These are phyloP conservation scores for Globisporangium irregulare DNA, from an alignment of 352 stramenopile genomes.

Conservation along the genomic window DNA sequence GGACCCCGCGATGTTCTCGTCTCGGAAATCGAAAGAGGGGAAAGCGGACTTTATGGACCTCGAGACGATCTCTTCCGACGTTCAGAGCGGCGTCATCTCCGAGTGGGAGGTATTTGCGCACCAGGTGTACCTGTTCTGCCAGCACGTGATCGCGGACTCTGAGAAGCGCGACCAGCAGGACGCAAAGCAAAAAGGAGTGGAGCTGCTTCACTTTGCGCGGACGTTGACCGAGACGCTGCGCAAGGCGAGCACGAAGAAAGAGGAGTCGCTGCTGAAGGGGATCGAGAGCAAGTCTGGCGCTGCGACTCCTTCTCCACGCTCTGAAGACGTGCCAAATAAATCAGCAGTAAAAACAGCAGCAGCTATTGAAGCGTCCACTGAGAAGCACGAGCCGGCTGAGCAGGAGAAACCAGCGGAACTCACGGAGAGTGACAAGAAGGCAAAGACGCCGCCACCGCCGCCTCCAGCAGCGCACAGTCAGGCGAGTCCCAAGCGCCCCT, in stretches of 20 bases:
- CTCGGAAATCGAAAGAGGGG: conserved; percentile 3
- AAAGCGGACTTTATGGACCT: conserved; percentile 38
- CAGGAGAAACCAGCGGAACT: conserved; percentile 7
- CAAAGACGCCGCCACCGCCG: conserved; percentile 4
- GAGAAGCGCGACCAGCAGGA: conserved; percentile 47
- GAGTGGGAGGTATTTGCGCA: conserved; percentile 73
- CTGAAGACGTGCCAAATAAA: neutral
- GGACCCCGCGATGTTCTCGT: conserved; percentile 55
- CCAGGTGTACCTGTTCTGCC: conserved; percentile 71
- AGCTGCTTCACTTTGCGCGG: conserved; percentile 72
- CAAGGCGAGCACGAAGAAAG: conserved; percentile 68
- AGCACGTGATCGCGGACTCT: conserved; percentile 63
- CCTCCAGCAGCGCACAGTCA: conserved; percentile 10
- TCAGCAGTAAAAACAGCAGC: neutral
- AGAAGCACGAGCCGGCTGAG: neutral
- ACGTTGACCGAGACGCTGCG: conserved; percentile 71
- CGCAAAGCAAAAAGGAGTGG: conserved; percentile 66
- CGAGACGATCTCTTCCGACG: conserved; percentile 40
- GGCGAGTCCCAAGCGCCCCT: conserved; percentile 14
- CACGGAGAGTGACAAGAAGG: neutral
- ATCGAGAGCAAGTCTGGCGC: conserved; percentile 9
- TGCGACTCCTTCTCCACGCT: conserved; percentile 4
- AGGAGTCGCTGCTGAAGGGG: conserved; percentile 52
- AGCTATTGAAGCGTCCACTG: neutral
- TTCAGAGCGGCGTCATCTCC: conserved; percentile 34